Evolutionary conservation across 164 flowering plant species (phyloP).

Genomic region (Chimonanthus praecox): DNA sequence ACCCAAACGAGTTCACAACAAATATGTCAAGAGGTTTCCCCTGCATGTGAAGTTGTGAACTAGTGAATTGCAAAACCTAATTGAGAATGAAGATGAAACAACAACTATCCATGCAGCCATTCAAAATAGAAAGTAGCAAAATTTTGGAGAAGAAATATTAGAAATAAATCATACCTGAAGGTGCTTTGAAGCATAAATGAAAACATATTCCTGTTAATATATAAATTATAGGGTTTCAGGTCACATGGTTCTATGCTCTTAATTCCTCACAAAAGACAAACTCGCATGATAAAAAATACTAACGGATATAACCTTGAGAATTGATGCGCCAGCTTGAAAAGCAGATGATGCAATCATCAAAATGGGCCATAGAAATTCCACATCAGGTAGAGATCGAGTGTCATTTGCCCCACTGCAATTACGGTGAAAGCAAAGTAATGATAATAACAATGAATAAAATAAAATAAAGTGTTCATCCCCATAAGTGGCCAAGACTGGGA

Average conservation of each 20-base stretch:
- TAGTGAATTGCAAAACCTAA: background rate
- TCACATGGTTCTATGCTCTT: slow-evolving; percentile 2
- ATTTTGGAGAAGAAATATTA: background rate
- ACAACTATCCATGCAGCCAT: background rate
- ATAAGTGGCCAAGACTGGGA: too few relatives aligned
- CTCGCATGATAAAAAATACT: background rate
- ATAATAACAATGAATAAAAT: too few relatives aligned
- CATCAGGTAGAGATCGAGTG: slow-evolving; percentile 49
- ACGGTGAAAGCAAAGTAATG: slow-evolving; percentile 9
- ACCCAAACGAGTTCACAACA: slow-evolving; percentile 38
- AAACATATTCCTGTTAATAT: slow-evolving; percentile 30
- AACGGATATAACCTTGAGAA: slow-evolving; percentile 56
- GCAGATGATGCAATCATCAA: slow-evolving; percentile 79
- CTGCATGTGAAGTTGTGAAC: slow-evolving; percentile 13
- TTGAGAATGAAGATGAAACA: background rate
- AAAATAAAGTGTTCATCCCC: too few relatives aligned
- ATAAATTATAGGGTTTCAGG: slow-evolving; percentile 1
- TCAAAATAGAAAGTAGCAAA: background rate
- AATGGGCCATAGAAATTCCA: slow-evolving; percentile 68
- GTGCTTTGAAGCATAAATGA: slow-evolving; percentile 31
- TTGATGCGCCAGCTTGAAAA: slow-evolving; percentile 83
- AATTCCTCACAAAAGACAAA: background rate
- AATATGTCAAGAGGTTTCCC: slow-evolving; percentile 32
- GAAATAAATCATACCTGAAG: slow-evolving; percentile 21
- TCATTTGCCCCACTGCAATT: slow-evolving; percentile 59